phyloP scores from a whole-genome alignment of 2,329 filamentous ascomycete species.

The Huntiella savannae region DNA sequence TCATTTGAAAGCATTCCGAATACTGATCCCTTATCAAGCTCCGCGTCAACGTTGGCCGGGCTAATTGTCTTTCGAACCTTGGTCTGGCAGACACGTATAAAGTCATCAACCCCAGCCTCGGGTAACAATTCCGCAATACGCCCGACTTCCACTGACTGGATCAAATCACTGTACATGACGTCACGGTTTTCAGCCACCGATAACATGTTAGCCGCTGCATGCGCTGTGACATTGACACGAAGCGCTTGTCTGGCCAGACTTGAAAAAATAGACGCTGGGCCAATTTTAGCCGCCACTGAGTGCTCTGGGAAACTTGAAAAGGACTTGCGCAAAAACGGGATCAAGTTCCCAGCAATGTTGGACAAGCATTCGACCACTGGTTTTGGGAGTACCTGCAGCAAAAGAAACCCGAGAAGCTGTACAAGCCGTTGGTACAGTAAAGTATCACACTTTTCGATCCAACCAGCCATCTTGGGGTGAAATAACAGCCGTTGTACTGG shows the following conservation, averaged over 20 bases:
- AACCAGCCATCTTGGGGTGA: slow-evolving; percentile 61
- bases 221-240: slow-evolving; percentile 80
- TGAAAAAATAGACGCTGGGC: slow-evolving; percentile 75
- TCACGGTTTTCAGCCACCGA: slow-evolving; percentile 76
- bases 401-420: slow-evolving; percentile 71
- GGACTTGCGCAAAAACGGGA: slow-evolving; percentile 62
- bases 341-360: slow-evolving; percentile 66
- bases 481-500: slow-evolving; percentile 86
- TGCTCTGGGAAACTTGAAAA: slow-evolving; percentile 74
- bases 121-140: slow-evolving; percentile 47
- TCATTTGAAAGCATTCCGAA: slow-evolving; percentile 30
- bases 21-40: slow-evolving; percentile 40
- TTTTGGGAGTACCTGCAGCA: slow-evolving; percentile 77
- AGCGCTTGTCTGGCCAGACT: slow-evolving; percentile 71
- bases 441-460: slow-evolving; percentile 93
- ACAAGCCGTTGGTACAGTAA: slow-evolving; percentile 95
- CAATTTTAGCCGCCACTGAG: slow-evolving; percentile 70
- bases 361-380: slow-evolving; percentile 71
- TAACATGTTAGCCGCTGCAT: slow-evolving; percentile 83
- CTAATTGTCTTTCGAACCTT: slow-evolving; percentile 55
- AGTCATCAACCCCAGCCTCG: slow-evolving; percentile 44
- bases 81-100: slow-evolving; percentile 40
- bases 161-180: slow-evolving; percentile 91
- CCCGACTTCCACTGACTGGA: slow-evolving; percentile 42
- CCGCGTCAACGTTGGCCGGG: slow-evolving; percentile 46